Evolutionary conservation across 208 protist genomes (phyloP).

Genomic region (Trypanosoma lewisi): DNA sequence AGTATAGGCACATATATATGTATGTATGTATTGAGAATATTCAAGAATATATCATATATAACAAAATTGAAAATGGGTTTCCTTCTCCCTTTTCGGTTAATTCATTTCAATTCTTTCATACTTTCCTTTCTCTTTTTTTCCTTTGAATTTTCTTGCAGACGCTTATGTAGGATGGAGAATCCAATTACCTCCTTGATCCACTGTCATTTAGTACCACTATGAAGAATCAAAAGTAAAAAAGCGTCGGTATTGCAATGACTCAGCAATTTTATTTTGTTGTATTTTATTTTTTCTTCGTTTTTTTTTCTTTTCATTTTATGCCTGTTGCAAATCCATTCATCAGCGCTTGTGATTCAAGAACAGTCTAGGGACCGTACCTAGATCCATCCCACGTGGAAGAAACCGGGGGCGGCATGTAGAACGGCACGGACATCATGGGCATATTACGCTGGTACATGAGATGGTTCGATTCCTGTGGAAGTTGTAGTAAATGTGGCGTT

Average conservation of each 20-base stretch:
- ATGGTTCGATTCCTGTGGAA: neutral
- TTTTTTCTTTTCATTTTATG: neutral
- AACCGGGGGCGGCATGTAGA: neutral
- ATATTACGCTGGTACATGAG: neutral
- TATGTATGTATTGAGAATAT: constrained; percentile 6
- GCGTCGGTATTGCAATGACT: neutral
- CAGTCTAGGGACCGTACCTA: neutral
- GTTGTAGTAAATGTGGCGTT: neutral
- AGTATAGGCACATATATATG: constrained; percentile 16
- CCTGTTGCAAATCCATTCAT: neutral
- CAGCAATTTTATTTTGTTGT: neutral
- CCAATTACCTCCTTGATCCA: neutral
- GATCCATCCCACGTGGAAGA: neutral
- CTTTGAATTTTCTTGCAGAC: neutral
- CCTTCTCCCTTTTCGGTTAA: neutral
- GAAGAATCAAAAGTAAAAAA: neutral
- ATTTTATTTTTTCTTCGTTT: neutral
- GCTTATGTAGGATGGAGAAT: neutral
- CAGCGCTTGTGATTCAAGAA: neutral
- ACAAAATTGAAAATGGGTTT: too few relatives aligned
- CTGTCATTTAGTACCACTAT: neutral
- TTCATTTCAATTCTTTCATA: neutral
- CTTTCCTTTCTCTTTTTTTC: neutral
- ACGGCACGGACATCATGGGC: constrained; percentile 1
- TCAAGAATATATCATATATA: too few relatives aligned